Evolutionary conservation across 1,284 basidiomycete species (phyloP).

Genomic region (Violaceomyces palustris): DNA sequence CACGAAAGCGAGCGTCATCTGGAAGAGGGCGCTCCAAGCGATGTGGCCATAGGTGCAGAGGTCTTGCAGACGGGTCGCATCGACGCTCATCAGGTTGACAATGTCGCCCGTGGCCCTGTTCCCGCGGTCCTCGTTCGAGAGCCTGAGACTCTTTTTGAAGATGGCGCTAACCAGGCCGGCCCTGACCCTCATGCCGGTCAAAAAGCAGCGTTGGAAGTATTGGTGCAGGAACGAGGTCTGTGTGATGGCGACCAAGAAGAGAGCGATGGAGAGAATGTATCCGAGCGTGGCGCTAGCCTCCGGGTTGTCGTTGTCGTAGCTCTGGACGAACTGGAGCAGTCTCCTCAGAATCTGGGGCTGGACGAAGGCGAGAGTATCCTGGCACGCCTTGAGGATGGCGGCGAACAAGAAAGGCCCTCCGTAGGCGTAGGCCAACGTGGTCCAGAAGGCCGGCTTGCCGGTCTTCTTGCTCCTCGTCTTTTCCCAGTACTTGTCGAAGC

Average conservation of each 20-base stretch:
- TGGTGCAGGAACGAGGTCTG: conserved; percentile 85
- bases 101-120: conserved; percentile 81
- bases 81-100: conserved; percentile 85
- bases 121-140: conserved; percentile 75
- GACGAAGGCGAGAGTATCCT: conserved; percentile 75
- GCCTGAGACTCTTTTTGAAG: conserved; percentile 77
- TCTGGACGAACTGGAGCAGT: conserved; percentile 67
- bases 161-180: conserved; percentile 79
- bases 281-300: conserved; percentile 44
- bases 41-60: conserved; percentile 70
- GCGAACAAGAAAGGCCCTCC: conserved; percentile 73
- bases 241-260: conserved; percentile 61
- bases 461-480: conserved; percentile 6
- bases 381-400: conserved; percentile 62
- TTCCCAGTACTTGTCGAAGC: conserved; percentile 59
- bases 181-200: conserved; percentile 85
- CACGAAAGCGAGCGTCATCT: conserved; percentile 80
- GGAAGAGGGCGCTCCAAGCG: conserved; percentile 56
- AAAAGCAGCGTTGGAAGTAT: conserved; percentile 76
- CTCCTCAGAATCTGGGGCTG: conserved; percentile 83
- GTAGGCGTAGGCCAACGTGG: conserved; percentile 55
- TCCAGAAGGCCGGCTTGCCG: conserved; percentile 19
- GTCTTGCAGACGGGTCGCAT: conserved; percentile 76
- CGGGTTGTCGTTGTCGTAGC: conserved; percentile 26
- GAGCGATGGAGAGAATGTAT: conserved; percentile 58